Conservation (phyloP, 192 early-diverging fungal species). For the Coemansia aciculifera region DNA sequence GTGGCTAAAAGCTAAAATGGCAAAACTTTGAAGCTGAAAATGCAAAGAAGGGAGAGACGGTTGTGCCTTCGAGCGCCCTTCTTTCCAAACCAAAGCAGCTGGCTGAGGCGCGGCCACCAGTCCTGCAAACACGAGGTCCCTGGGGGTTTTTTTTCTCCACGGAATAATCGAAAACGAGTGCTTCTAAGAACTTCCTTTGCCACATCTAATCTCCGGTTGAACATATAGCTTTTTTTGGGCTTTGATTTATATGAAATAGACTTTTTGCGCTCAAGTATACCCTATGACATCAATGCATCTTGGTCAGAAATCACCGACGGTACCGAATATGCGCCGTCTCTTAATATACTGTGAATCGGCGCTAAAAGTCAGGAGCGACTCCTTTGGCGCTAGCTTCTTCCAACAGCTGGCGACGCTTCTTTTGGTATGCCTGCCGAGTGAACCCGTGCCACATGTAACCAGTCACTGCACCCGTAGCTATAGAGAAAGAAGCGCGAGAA, state of each 20-base stretch:
- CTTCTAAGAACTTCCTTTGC: too few species aligned
- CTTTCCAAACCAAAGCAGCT: not conserved
- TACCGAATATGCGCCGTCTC: not conserved
- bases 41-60: not conserved
- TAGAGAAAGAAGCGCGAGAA: not conserved
- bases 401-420: conserved; percentile 40
- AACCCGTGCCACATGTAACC: conserved; percentile 56
- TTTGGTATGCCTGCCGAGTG: conserved; percentile 52
- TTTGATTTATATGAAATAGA: not conserved
- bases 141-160: not conserved
- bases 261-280: not conserved
- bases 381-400: conserved; percentile 32
- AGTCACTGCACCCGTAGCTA: conserved; percentile 48
- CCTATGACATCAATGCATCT: not conserved
- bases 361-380: conserved; percentile 19
- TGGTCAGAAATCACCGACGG: not conserved
- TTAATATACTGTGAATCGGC: not conserved
- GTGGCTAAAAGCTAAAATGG: not conserved
- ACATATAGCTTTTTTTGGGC: not conserved
- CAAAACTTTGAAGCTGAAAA: not conserved
- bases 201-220: not conserved
- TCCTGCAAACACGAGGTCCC: not conserved
- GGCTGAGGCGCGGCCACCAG: not conserved
- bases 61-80: not conserved
- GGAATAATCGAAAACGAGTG: not conserved